Evolutionary conservation across 345 rosid species (phyloP), one percentile per base, ranked within the genome.

Genomic region (Eucalyptus camaldulensis): DNA sequence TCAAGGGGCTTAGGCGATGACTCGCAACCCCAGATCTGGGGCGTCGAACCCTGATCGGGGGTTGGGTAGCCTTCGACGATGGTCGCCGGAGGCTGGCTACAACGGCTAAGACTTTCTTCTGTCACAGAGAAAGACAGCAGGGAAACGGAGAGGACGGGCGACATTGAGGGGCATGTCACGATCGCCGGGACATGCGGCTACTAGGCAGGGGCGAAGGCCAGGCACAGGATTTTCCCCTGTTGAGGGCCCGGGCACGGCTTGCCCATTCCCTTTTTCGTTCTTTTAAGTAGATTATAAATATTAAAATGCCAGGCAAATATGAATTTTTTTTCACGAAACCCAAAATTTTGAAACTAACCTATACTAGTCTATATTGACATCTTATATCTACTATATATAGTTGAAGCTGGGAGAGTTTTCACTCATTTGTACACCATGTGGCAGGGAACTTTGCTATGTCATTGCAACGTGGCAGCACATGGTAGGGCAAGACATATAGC

Each of bases 401-500:
- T 56, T 22, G 0, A 56, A 56, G 62, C 4, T 9, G 2, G 6
- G 29, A 56, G 29, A 56, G 6, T 8, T 5, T 10, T 56, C 62
- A 9, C 62, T 56, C 62, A 56, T 24, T 22, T 56, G 62, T 24
- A 56, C 11, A 24, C 62, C 53, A 50, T 22, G 62, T 24, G 62
- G 62, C 62, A 24, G 6, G 13, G 62, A 56, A 22, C 62, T 56
- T 56, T 56, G 62, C 62, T 56, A 56, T 56, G 29, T 21, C 27
- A 22, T 56, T 21, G 6, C 29, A 29, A 56, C 12, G 13, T 56
- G 62, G 27, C 62, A 24, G 0, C 13, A 22, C 29, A 22, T 24
- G 27, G 12, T 24, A 2, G 0, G 15, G 65, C n/a, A 58, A 58
- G n/a, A 5, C 65, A 24, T 0, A 10, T 25, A 11, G 31, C 8